Conservation (phyloP, 148 eudicot genomes). For the Nepenthes gracilis region DNA sequence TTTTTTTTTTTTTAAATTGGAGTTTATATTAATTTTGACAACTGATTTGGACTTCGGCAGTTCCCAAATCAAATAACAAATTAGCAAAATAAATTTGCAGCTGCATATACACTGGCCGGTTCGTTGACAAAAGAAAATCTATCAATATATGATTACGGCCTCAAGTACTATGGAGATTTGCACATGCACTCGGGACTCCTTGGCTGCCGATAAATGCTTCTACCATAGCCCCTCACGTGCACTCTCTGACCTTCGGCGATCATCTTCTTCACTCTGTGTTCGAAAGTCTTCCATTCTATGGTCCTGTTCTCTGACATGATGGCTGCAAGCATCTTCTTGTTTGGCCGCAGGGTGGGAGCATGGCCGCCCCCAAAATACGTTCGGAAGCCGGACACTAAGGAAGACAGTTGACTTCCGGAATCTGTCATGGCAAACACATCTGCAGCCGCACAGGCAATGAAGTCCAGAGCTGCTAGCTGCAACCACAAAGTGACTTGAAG, state of each 20-base stretch:
- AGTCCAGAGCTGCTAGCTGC: conserved; percentile 88
- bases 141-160: too few species aligned
- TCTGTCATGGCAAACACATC: conserved; percentile 94
- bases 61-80: too few species aligned
- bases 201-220: conserved; percentile 80
- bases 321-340: conserved; percentile 72
- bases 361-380: conserved; percentile 69
- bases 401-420: conserved; percentile 89
- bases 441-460: conserved; percentile 82
- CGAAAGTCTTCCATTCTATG: conserved; percentile 52
- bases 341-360: conserved; percentile 78
- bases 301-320: conserved; percentile 46
- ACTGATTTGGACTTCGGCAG: too few species aligned
- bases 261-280: conserved; percentile 57
- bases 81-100: too few species aligned
- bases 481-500: conserved; percentile 7
- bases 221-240: conserved; percentile 32
- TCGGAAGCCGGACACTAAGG: conserved; percentile 74
- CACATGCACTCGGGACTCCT: conserved; percentile 88
- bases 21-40: too few species aligned
- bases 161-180: conserved; percentile 16
- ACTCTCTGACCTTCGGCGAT: conserved; percentile 56
- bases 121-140: too few species aligned
- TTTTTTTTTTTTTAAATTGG: too few species aligned
- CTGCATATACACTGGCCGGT: too few species aligned